Evolutionary conservation across 2,329 filamentous ascomycete genomes (phyloP), one percentile per base, ranked within the genome.

Genomic region (Stromatinia cepivora): DNA sequence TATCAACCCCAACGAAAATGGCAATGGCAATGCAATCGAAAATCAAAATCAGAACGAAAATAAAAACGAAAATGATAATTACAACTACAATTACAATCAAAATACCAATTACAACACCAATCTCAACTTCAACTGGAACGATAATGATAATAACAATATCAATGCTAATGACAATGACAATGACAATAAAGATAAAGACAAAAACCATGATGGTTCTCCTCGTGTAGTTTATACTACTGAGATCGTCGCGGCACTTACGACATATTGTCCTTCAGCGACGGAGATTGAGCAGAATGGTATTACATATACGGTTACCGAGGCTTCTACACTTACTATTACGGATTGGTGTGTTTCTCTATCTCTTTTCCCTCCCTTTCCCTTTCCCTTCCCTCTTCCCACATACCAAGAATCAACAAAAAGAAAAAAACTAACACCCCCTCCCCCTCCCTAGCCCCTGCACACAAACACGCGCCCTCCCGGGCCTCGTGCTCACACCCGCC

Each of bases 261-360:
- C 63, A 20, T 56, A 66, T 66, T 39, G 28, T 56, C 50, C 50
- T 22, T 5, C n/a, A 15, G 45, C 63, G n/a, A 66, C 63, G 22
- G n/a, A 42, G 20, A 25, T 54, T 17, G 63, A 28, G 17, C 63
- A 66, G n/a, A 54, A 54, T 45, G 63, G 63, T 3, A 25, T 53
- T 56, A 17, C 36, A 10, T 66, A 66, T 66, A 66, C 46, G 17
- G 22, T 66, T 56, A 66, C 63, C 6, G 48, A 42, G 4, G 46
- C 63, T 22, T 53, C 34, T 11, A 54, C 50, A 31, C 36, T 66
- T 39, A 66, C 63, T 42, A 45, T 66, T 45, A 66, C 63, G 10
- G 63, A 66, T 56, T 66, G 63, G 63, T 66, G 17, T 13, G 25
- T 46, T 61, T 31, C 31, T 46, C 10, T 22, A 46, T 46, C 11